phyloP scores from a whole-genome alignment of 768 basidiomycete genomes.

The Tylopilus intermedius region DNA sequence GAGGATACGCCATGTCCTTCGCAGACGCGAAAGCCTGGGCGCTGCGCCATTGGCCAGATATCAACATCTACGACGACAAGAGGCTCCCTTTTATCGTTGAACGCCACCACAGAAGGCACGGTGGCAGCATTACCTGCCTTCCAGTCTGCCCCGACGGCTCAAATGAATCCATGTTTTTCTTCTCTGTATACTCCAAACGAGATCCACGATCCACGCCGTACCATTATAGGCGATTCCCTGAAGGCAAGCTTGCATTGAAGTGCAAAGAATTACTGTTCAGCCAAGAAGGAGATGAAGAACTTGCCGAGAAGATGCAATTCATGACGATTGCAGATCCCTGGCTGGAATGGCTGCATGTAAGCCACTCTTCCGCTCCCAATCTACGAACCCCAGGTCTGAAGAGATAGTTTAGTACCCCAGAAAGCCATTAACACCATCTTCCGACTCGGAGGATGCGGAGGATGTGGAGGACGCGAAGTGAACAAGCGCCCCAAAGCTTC shows the following conservation, averaged over 20 bases:
- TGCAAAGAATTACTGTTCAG: background rate
- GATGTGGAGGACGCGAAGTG: too few relatives aligned
- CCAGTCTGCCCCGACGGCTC: background rate
- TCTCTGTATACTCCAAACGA: background rate
- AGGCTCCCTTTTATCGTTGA: background rate
- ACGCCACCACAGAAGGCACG: background rate
- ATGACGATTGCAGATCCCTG: background rate
- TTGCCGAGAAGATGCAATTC: background rate
- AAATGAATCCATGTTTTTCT: background rate
- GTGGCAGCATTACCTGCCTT: background rate
- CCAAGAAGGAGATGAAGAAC: slow-evolving; percentile 2
- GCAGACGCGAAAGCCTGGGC: slow-evolving; percentile 5
- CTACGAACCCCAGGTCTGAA: too few relatives aligned
- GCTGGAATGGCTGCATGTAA: too few relatives aligned
- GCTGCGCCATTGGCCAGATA: slow-evolving; percentile 5
- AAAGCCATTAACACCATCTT: too few relatives aligned
- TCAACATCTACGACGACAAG: slow-evolving; percentile 4
- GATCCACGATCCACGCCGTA: slow-evolving; percentile 1
- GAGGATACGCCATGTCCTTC: background rate
- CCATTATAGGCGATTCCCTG: background rate
- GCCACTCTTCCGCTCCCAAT: too few relatives aligned
- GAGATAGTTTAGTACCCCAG: too few relatives aligned
- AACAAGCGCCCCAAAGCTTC: too few relatives aligned
- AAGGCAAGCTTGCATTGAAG: background rate
- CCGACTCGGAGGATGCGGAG: too few relatives aligned